Conservation (phyloP, 1,284 basidiomycete species). For the Ustilago nuda region DNA sequence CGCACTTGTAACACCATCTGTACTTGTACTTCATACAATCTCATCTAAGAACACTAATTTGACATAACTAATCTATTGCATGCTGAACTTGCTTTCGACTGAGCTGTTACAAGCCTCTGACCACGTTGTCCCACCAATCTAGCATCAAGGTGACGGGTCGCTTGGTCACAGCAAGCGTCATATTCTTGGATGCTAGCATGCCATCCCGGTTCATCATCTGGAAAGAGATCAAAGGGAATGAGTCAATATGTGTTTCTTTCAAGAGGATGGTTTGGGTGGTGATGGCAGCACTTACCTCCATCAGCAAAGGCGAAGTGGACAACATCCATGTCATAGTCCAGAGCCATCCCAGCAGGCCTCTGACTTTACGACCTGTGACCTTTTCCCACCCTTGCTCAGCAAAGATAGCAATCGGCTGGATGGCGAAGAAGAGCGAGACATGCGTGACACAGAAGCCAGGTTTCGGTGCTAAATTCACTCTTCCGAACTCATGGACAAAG, state of each 20-base stretch:
- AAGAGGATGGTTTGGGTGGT: too few relatives aligned
- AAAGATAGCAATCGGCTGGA: conserved; percentile 30
- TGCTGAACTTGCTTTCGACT: neutral
- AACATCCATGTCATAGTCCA: conserved; percentile 31
- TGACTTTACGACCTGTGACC: conserved; percentile 14
- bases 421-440: conserved; percentile 25
- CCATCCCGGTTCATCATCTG: conserved; percentile 10
- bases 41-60: neutral
- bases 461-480: conserved; percentile 13
- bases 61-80: neutral
- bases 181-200: conserved; percentile 12
- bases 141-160: conserved; percentile 14
- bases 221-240: too few relatives aligned
- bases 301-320: conserved; percentile 14
- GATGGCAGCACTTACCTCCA: conserved; percentile 5
- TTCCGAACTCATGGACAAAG: conserved; percentile 38
- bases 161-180: conserved; percentile 11
- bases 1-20: conserved; percentile 33
- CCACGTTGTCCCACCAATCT: conserved; percentile 25
- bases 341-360: conserved; percentile 32
- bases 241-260: too few relatives aligned
- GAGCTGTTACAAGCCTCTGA: conserved; percentile 6
- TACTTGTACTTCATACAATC: conserved; percentile 22
- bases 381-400: conserved; percentile 26
- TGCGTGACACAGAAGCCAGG: conserved; percentile 8